These are phyloP conservation scores for Backusella tuberculispora DNA, from an alignment of 192 early-diverging fungal species.

Conservation along the genomic window DNA sequence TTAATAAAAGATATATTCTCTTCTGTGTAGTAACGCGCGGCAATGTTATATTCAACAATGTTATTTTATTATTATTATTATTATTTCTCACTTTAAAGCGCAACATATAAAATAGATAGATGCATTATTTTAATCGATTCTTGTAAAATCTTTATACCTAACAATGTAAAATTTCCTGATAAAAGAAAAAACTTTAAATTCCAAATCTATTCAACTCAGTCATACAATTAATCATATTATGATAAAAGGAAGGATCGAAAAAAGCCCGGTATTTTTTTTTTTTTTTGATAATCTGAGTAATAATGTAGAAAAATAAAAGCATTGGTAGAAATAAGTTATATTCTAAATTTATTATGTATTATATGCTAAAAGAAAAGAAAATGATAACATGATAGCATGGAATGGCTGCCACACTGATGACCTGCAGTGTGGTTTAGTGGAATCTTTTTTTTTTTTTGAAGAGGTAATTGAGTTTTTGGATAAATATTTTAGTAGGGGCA, in stretches of 20 bases:
- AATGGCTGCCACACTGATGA: neutral
- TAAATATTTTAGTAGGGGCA: slow-evolving; percentile 1
- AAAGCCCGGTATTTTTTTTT: neutral
- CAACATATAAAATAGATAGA: no score
- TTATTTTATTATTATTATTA: no score
- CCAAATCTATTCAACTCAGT: no score
- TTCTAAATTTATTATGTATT: neutral
- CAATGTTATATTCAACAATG: no score
- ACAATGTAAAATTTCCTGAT: no score
- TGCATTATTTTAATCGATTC: no score
- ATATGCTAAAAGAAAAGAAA: neutral
- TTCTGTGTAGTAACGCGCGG: no score
- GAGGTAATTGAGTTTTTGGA: neutral
- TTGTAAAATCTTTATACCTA: no score
- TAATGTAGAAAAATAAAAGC: neutral
- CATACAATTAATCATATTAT: no score
- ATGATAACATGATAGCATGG: neutral
- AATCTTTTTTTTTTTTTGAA: neutral
- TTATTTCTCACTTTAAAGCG: no score
- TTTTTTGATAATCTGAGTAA: neutral
- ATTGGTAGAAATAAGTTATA: neutral
- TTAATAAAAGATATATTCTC: no score
- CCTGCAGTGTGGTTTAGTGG: neutral
- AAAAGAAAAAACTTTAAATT: no score
- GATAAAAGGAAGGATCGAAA: neutral